Evolutionary conservation across 352 stramenopile species (phyloP), one percentile per base, ranked within the genome.

Genomic region (Globisporangium canariense): DNA sequence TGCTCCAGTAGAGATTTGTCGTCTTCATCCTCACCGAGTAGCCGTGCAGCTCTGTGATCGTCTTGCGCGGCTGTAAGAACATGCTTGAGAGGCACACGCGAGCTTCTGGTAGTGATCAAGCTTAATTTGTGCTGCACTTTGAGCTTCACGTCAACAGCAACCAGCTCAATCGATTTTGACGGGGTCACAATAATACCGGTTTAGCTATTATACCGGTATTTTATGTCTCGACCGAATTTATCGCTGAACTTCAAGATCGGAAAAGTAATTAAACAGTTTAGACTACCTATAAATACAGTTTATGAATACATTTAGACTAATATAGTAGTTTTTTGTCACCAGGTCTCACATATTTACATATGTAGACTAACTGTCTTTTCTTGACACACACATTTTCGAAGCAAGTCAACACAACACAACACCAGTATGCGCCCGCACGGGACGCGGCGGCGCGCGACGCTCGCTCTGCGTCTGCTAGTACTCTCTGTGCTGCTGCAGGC

Each of bases 1-100:
- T 57, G 51, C 30, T 3, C 16, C 9, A n/a, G 16, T 43, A 57
- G 51, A 18, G 16, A 14, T 43, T 10, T 11, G 9, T 57, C 3
- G 2, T 6, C 28, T 52, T 22, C 36, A 20, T 18, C 4, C 69
- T 57, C 70, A 91, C 82, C 38, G 78, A 66, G 72, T 91, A 91
- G 58, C 82, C 82, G 57, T 91, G 76, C 34, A 91, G 73, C 68
- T 87, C 78, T 0, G 82, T 91, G 65, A 79, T 65, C 57, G 73
- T 74, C 46, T 77, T 75, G 45, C 81, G 78, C 62, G 82, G 77
- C 71, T 91, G 79, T 45, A 89, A 77, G 66, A 91, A 91, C 82
- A 91, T 91, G 30, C 2, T 62, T 22, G 22, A 16, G 7, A n/a
- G 25, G 6, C 49, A 18, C 49, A 11, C 49, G 20, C 16, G 45